These are phyloP conservation scores for Trichaptum fuscoviolaceum DNA, from an alignment of 768 basidiomycete species.

Conservation along the genomic window DNA sequence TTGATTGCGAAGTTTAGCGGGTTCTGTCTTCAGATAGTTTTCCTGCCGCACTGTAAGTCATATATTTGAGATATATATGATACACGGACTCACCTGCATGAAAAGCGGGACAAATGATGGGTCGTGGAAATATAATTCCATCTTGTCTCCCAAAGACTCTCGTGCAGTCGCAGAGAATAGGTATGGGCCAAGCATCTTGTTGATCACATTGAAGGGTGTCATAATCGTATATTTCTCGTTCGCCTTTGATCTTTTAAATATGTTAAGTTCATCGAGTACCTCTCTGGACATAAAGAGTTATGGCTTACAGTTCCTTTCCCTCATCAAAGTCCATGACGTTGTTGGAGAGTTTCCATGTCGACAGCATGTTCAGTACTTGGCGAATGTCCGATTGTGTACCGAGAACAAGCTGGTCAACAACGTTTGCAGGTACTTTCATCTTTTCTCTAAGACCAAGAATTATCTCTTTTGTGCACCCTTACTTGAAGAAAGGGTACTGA, in stretches of 20 bases:
- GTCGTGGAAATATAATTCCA: constrained; percentile 96
- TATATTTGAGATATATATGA: not conserved
- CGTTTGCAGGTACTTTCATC: constrained; percentile 86
- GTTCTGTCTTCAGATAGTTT: constrained; percentile 87
- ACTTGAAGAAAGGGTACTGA: constrained; percentile 30
- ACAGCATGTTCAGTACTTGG: constrained; percentile 96
- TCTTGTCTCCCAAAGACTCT: constrained; percentile 84
- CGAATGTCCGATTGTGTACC: constrained; percentile 95
- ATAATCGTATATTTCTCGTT: constrained; percentile 91
- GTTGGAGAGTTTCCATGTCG: constrained; percentile 90
- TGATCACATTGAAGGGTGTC: constrained; percentile 90
- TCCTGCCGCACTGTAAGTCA: constrained; percentile 45
- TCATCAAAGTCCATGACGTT: constrained; percentile 85
- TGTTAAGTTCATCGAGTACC: not conserved
- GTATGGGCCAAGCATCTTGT: constrained; percentile 87
- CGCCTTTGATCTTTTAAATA: constrained; percentile 61
- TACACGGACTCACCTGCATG: constrained; percentile 62
- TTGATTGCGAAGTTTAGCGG: constrained; percentile 50
- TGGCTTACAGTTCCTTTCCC: constrained; percentile 78
- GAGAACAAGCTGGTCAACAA: constrained; percentile 84
- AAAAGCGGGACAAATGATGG: constrained; percentile 92
- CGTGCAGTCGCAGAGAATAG: constrained; percentile 78
- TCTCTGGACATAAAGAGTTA: not conserved
- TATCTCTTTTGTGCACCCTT: not conserved
- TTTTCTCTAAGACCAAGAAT: constrained; percentile 59